Evolutionary conservation across 2,329 filamentous ascomycete genomes (phyloP).

Genomic region (Exutisphaerella laricina): DNA sequence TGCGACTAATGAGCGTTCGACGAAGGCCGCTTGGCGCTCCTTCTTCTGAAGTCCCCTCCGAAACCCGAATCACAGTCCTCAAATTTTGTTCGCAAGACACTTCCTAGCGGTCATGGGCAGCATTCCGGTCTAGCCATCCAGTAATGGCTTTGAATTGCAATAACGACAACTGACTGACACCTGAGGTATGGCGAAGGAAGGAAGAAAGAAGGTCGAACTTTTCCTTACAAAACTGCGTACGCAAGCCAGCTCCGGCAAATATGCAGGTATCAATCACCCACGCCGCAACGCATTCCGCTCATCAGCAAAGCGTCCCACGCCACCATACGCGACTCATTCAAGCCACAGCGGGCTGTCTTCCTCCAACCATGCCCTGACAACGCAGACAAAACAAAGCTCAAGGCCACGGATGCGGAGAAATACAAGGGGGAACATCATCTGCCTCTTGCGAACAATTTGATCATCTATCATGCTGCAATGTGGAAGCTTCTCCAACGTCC

Average conservation of each 20-base stretch:
- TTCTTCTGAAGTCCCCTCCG: too few relatives aligned
- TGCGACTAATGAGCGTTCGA: background rate
- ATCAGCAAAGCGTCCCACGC: background rate
- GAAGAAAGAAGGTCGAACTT: background rate
- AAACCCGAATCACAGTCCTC: too few relatives aligned
- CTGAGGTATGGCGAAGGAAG: too few relatives aligned
- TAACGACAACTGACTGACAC: background rate
- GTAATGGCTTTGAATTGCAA: background rate
- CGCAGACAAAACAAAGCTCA: too few relatives aligned
- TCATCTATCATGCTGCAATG: background rate
- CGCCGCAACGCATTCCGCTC: background rate
- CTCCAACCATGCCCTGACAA: background rate
- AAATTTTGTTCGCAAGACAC: too few relatives aligned
- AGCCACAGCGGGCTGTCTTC: background rate
- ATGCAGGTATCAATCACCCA: conserved; percentile 9
- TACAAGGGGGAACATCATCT: background rate
- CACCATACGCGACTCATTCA: background rate
- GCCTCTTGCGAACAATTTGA: background rate
- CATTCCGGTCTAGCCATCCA: too few relatives aligned
- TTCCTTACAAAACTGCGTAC: background rate
- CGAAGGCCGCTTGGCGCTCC: background rate
- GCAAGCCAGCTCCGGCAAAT: background rate
- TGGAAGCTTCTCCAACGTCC: background rate
- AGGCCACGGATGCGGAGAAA: background rate
- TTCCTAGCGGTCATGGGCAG: too few relatives aligned